Evolutionary conservation across 1,139 yeast species (phyloP), one percentile per base, ranked within the genome.

Genomic region (Protomyces inundatus): DNA sequence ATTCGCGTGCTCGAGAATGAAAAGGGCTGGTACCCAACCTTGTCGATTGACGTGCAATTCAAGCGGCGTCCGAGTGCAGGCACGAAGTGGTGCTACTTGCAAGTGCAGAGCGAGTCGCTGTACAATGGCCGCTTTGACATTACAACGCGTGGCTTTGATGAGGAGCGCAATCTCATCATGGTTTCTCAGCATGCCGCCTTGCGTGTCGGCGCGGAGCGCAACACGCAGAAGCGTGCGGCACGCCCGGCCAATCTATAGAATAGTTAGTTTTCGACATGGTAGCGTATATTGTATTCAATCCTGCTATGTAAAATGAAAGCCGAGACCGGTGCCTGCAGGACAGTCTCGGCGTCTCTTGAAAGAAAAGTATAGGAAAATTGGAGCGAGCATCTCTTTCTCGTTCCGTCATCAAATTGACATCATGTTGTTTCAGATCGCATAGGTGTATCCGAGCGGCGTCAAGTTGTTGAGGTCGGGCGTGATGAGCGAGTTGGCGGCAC

Each of bases 11-110:
- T 46, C 35, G 54, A 45, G 36, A 48, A 40, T n/a, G 56, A 51
- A 34, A 23, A 52, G 4, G 62, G 62, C 10, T 58, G 62, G 62
- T 58, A 52, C 32, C 62, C 62, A 3, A 58, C 62, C 10, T 42
- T 58, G 14, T 58, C 62, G 7, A 52, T 58, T 5, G 62, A 58
- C 53, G 16, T 58, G 45, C 62, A 58, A 35, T 58, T 58, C 53
- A 58, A 58, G 30, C 40, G 33, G 54, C 52, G 52, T 10, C 62
- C 62, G 3, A 52, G 39, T 7, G 30, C 51, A 12, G 55, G 37
- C 12, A 42, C 52, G 30, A 30, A 51, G 33, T 58, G 33, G 34
- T 51, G 56, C 35, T 58, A 52, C 37, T 36, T 58, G 35, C 46
- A 51, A 23, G 56, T 45, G 6, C 56, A 58, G 37, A 58, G 53